Evolutionary conservation across 306 rosid genomes (phyloP), one percentile per base, ranked within the genome.

Genomic region (Dryas octopetala): DNA sequence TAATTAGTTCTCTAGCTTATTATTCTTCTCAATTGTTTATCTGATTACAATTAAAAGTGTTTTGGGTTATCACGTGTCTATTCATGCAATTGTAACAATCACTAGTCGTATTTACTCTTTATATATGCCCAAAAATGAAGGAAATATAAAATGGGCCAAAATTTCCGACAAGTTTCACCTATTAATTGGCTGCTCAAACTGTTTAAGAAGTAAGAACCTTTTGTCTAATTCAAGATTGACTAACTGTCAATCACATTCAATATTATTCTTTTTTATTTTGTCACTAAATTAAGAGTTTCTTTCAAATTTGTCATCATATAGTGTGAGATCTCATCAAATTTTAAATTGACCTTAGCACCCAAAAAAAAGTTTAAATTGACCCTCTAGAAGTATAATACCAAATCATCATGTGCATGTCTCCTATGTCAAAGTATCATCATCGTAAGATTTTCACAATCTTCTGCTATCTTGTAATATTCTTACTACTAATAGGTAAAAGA

Each of bases 341-440:
- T 49, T 16, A 32, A 9, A 66, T 77, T 85, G 86, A 85, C 79
- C 64, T 32, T 32, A 32, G 38, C 38, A 32, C 38, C 38, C 38
- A 32, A 32, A 32, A 32, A 32, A 32, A 32, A 32, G 38, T 75
- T 43, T 16, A 32, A 9, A 66, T 77, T 85, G 86, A 82, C 77
- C 64, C 76, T 82, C 85, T 82, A 74, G 80, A 85, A 79, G 76
- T 12, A 43, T 51, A 49, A 48, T 4, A 48, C 49, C 46, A 78
- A 76, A 75, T 5, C 61, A 45, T 26, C 3, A 23, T 60, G 28
- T 51, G 61, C 16, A 69, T 69, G 66, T 70, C 45, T n/a, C 23
- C 52, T 14, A 47, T 51, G 32, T 74, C 72, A 59, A 65, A 61
- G 68, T 61, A 75, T 70, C 68, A 63, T 81, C 68, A 62, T 65